phyloP scores from a whole-genome alignment of 2,329 filamentous ascomycete species.

The Hypoxylon sp. region DNA sequence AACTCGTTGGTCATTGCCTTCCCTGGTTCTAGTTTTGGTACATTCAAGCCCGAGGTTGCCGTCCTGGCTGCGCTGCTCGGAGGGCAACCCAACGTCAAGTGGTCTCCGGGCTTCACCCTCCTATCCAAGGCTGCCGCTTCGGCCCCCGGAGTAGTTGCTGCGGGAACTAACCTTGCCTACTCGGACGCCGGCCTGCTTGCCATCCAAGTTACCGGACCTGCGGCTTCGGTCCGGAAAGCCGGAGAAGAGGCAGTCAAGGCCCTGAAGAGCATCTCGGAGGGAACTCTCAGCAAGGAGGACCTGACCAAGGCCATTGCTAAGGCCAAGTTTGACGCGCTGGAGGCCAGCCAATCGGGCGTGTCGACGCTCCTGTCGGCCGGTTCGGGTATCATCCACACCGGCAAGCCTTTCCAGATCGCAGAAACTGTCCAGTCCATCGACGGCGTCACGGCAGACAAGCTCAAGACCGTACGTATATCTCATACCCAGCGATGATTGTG shows the following conservation, averaged over 20 bases:
- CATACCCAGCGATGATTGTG: constrained; percentile 2
- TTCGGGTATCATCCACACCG: constrained; percentile 80
- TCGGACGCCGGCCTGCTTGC: constrained; percentile 92
- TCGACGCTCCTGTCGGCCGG: constrained; percentile 84
- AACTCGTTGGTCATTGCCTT: constrained; percentile 92
- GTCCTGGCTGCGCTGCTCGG: constrained; percentile 90
- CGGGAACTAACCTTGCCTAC: constrained; percentile 82
- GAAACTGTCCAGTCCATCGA: constrained; percentile 81
- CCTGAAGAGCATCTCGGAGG: constrained; percentile 81
- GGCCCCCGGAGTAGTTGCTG: constrained; percentile 70
- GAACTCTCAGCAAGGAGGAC: constrained; percentile 81
- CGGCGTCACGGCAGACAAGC: constrained; percentile 80
- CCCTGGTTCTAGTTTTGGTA: constrained; percentile 82
- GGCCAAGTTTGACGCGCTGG: constrained; percentile 91
- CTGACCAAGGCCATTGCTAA: constrained; percentile 90
- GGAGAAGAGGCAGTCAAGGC: constrained; percentile 80
- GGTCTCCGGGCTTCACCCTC: constrained; percentile 90
- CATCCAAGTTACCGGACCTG: constrained; percentile 80
- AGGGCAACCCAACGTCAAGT: constrained; percentile 92
- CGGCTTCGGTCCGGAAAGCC: constrained; percentile 74
- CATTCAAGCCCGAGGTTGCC: constrained; percentile 87
- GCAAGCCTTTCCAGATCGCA: constrained; percentile 84
- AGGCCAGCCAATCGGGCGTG: constrained; percentile 79
- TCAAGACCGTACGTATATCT: constrained; percentile 78
- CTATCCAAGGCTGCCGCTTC: constrained; percentile 79